Evolutionary conservation across 345 rosid species (phyloP).

Genomic region (Syzygium grande): DNA sequence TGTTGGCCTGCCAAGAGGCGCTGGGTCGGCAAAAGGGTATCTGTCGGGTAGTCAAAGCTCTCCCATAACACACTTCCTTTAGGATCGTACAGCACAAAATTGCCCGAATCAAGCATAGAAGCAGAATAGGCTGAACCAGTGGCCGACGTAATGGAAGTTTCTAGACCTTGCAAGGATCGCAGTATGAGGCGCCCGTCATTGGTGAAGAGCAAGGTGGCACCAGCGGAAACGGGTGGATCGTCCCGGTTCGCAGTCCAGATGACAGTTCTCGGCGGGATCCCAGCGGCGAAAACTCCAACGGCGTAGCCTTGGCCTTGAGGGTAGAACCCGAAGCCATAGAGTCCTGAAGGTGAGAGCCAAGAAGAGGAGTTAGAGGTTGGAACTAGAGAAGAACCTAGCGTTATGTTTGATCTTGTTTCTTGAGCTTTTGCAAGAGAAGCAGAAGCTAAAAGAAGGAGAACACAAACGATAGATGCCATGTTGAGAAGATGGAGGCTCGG

Average conservation of each 20-base stretch:
- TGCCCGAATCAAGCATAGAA: conserved; percentile 16
- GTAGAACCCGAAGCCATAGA: conserved; percentile 21
- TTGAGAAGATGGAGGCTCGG: not conserved
- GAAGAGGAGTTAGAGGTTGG: not conserved
- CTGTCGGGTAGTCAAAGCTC: conserved; percentile 21
- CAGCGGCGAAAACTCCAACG: conserved; percentile 6
- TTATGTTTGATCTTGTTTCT: not conserved
- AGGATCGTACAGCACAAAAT: conserved; percentile 2
- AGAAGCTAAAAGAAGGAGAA: not conserved
- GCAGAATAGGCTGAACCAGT: not conserved
- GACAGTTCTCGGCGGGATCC: not conserved
- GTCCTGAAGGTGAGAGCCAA: conserved; percentile 17
- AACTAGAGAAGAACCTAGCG: not conserved
- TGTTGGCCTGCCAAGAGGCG: not conserved
- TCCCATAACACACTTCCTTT: conserved; percentile 5
- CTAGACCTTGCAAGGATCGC: not conserved
- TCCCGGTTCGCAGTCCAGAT: conserved; percentile 21
- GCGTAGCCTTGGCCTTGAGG: conserved; percentile 6
- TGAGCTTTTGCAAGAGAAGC: not conserved
- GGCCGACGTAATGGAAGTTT: not conserved
- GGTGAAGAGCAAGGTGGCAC: conserved; percentile 4
- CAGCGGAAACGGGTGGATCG: conserved; percentile 3
- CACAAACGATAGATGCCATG: not conserved
- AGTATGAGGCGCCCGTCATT: conserved; percentile 3
- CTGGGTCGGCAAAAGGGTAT: conserved; percentile 21